Base-by-base conservation (phyloP, 1,284 basidiomycete genomes). In the Phenoliferia sp. region DNA sequence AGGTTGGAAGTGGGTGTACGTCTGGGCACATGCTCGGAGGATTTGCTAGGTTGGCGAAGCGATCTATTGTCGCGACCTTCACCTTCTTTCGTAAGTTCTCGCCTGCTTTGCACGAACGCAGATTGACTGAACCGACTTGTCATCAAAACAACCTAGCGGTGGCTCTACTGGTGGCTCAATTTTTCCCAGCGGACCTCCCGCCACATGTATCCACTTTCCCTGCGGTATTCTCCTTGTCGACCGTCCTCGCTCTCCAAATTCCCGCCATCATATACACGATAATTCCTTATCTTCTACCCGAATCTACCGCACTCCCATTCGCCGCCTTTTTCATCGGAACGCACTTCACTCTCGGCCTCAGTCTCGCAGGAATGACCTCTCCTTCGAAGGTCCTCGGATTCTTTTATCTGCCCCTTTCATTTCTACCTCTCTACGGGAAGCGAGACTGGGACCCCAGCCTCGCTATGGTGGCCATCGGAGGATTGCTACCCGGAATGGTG, bases 371-470 rank as follows among this genome's bases (percentile, higher is more conserved):
- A 2, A 79, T 79, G 78, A 62, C 70, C n/a, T 57, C 70, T n/a
- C 75, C 76, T 2, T 71, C 66, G 26, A 77, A 73, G 60, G 76
- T 77, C 57, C 64, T 74, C 29, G 64, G 67, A 3, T 77, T 76
- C 68, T 73, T 76, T 36, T 61, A 66, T 55, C 61, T 74, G 39
- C 71, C 73, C 0, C 63, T 72, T 12, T 12, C 57, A 0, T 32
- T 63, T 32, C 52, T 65, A 7, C 59, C 44, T 0, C 57, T 60
- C 59, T 26, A 16, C 10, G 59, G 39, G 22, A 3, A 34, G 44
- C 73, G 74, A 26, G 59, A 63, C 0, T 82, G 79, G 75, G 82
- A 83, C 68, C 82, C 82, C 6, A 80, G 79, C 0, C 78, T 83
- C 7, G 77, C 77, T 6, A 76, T 82, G 73, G 78, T 83, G 59